phyloP scores from a whole-genome alignment of 345 rosid species.

The Brassica cretica region DNA sequence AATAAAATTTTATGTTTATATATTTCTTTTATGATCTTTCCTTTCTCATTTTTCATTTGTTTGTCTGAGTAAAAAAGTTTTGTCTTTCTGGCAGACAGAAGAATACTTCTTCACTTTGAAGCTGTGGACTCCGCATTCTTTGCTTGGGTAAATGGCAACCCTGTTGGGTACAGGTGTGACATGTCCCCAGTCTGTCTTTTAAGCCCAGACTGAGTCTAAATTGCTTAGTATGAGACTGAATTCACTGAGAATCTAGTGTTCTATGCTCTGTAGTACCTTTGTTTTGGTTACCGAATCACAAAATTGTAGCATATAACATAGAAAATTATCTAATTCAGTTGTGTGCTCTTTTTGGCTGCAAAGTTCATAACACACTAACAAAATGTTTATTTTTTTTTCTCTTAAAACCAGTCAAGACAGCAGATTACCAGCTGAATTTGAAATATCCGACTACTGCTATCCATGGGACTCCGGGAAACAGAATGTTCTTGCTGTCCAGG shows the following conservation, averaged over 20 bases:
- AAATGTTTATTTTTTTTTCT: slow-evolving; percentile 8
- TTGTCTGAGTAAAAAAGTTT: background rate
- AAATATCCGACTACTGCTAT: slow-evolving; percentile 85
- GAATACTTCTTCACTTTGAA: slow-evolving; percentile 94
- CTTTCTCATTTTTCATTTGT: slow-evolving; percentile 13
- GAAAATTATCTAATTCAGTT: slow-evolving; percentile 7
- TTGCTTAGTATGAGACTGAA: background rate
- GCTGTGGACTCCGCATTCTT: slow-evolving; percentile 96
- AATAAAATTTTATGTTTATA: background rate
- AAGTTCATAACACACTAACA: slow-evolving; percentile 26
- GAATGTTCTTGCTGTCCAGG: slow-evolving; percentile 94
- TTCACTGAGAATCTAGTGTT: slow-evolving; percentile 10
- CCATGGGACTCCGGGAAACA: slow-evolving; percentile 68
- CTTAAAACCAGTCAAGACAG: slow-evolving; percentile 84
- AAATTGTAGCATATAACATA: background rate
- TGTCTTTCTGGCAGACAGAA: slow-evolving; percentile 63
- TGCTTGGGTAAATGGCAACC: slow-evolving; percentile 86
- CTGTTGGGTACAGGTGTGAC: slow-evolving; percentile 86
- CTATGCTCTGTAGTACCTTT: slow-evolving; percentile 5
- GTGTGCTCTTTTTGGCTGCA: slow-evolving; percentile 8
- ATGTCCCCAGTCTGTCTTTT: slow-evolving; percentile 8
- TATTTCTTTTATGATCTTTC: background rate
- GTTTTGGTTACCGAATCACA: slow-evolving; percentile 10
- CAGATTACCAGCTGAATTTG: slow-evolving; percentile 96
- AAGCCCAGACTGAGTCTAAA: slow-evolving; percentile 10